Evolutionary conservation across 2,329 filamentous ascomycete genomes (phyloP).

Genomic region (Thelonectria rubi): DNA sequence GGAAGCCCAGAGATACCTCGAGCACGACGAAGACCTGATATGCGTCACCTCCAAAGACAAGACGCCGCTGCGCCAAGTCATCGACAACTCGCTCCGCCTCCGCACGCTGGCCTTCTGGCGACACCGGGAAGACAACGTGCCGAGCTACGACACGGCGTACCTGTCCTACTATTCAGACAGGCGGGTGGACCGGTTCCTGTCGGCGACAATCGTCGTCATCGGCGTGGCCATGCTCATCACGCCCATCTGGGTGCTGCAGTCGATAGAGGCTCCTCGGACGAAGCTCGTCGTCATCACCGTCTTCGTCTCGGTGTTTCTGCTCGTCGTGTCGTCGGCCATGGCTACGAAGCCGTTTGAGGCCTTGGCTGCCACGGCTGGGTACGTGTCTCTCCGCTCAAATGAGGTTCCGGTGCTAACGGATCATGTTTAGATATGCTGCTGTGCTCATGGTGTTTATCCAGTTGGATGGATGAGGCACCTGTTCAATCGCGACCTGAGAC

Average conservation of each 20-base stretch:
- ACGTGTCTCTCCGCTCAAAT: not conserved
- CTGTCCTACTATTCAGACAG: conserved; percentile 25
- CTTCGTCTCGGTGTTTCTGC: conserved; percentile 37
- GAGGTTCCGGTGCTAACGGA: not conserved
- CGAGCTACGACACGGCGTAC: not conserved
- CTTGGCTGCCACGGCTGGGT: conserved; percentile 34
- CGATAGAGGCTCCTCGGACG: conserved; percentile 14
- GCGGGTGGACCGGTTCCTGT: conserved; percentile 40
- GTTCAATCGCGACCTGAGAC: no score
- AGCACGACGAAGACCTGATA: conserved; percentile 33
- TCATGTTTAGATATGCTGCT: conserved; percentile 17
- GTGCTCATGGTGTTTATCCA: conserved; percentile 27
- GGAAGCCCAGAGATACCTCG: conserved; percentile 29
- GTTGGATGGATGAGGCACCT: not conserved
- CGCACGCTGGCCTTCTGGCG: conserved; percentile 10
- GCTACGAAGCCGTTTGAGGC: conserved; percentile 32
- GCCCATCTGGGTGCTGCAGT: conserved; percentile 46
- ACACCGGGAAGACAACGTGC: not conserved
- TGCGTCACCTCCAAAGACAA: conserved; percentile 13
- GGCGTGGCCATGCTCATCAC: conserved; percentile 45
- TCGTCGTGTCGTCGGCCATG: conserved; percentile 28
- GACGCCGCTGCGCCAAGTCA: conserved; percentile 21
- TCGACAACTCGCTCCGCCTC: conserved; percentile 9
- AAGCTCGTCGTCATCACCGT: conserved; percentile 46
- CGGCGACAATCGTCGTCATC: conserved; percentile 33